Evolutionary conservation across 331 rosid genomes (phyloP), one percentile per base, ranked within the genome.

Genomic region (Saraca asoca): DNA sequence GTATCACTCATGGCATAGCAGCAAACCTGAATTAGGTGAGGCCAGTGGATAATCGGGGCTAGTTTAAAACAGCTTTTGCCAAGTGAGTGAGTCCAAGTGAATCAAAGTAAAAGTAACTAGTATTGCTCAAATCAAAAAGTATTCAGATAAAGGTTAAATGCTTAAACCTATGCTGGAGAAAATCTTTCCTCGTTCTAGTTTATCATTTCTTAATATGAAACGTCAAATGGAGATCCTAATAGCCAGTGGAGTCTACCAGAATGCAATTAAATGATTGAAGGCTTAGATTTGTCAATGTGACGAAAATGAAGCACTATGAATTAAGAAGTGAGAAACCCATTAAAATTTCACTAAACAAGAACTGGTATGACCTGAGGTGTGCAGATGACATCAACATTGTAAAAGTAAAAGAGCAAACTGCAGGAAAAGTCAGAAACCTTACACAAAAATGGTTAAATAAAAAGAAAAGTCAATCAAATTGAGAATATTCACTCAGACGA

Each of bases 261-360:
- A 38, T 51, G 56, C 75, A 49, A 8, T 9, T 19, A 60, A 20
- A 20, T 31, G 13, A 68, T 51, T 38, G 18, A 42, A 66, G 35
- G 62, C 33, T 41, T 58, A 63, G 53, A 34, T 31, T 53, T 31
- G 46, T 20, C 15, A 50, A 31, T 51, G 59, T 58, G 51, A 18
- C 0, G 61, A 67, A 78, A 35, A 56, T 7, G n/a, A 51, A 42
- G 15, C 12, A 16, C 15, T 15, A 38, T 12, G 59, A 31, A 48
- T 19, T 39, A 2, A 66, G 37, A 5, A 17, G 20, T 37, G 19
- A 71, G 11, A 1, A 11, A 45, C 35, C 55, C 9, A 57, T 20
- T 17, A 56, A 14, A 71, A 29, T 15, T 8, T 13, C n/a, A 17
- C 37, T 59, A 5, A 59, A 59, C 50, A 17, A 49, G 57, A 68